Conservation (phyloP, 2,329 filamentous ascomycete genomes). For the Didymella glomerata region DNA sequence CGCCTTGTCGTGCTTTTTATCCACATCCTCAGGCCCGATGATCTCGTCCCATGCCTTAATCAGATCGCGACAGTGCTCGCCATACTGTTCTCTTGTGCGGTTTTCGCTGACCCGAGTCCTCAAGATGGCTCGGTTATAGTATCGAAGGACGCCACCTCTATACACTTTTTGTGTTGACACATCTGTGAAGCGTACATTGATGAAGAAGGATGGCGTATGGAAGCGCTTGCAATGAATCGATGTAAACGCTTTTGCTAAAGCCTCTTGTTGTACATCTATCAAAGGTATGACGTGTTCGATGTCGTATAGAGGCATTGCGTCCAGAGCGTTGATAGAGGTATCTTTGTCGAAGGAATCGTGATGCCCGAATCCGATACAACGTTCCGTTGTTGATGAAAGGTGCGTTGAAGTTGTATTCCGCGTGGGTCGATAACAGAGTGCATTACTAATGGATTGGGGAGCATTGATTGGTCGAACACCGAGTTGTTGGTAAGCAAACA, state of each 20-base stretch:
- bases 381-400: background rate
- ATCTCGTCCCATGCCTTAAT: slow-evolving; percentile 5
- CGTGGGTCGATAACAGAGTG: background rate
- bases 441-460: background rate
- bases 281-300: slow-evolving; percentile 11
- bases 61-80: slow-evolving; percentile 6
- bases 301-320: slow-evolving; percentile 12
- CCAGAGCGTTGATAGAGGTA: background rate
- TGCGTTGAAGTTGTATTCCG: background rate
- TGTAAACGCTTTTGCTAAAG: slow-evolving; percentile 8
- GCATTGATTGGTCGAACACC: slow-evolving; percentile 1
- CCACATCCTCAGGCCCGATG: background rate
- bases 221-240: slow-evolving; percentile 8
- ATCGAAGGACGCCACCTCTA: slow-evolving; percentile 4
- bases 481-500: background rate
- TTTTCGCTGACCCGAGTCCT: slow-evolving; percentile 2
- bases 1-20: background rate
- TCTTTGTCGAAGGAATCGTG: too few species aligned
- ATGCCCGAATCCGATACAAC: background rate
- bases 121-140: slow-evolving; percentile 13
- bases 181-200: slow-evolving; percentile 13
- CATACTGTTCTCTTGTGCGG: slow-evolving; percentile 8
- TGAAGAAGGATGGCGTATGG: slow-evolving; percentile 10
- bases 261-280: slow-evolving; percentile 7
- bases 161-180: slow-evolving; percentile 3